Evolutionary conservation across 83 land plant genomes (phyloP), one percentile per base, ranked within the genome.

Genomic region (Larix sibirica): DNA sequence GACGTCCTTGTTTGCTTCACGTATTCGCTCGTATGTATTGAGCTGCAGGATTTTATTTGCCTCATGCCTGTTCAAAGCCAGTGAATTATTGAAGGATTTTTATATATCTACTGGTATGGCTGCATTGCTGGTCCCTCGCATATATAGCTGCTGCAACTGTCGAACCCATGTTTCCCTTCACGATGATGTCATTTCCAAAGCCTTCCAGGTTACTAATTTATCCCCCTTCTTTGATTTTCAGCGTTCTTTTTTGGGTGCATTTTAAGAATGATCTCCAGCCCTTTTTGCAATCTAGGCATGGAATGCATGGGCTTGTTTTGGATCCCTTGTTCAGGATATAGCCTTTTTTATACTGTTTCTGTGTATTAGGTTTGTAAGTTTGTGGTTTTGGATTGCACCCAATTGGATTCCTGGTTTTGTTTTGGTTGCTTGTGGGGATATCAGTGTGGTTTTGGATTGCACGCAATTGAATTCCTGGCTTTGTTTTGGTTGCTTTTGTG

Each of bases 121-220:
- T 6, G 85, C 83, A 50, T 64, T 78, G 65, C 44, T 62, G 12
- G 95, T 91, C 8, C 95, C 93, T 26, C 79, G 95, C 71, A 17
- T 92, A 42, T 92, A 92, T 86, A 92, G 93, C 90, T 92, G 95
- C 88, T 81, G 80, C 83, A 89, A 91, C 44, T 92, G 95, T 79
- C 80, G 93, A 26, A 90, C 85, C 78, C 81, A 82, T 33, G 92
- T 92, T 59, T 64, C 87, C 42, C 87, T 86, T 80, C 95, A 92
- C 38, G 95, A 92, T 66, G 95, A 92, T 83, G 84, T 90, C 66
- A 89, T 92, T 56, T 91, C 93, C 20, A 92, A 92, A 64, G 87
- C 95, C 75, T 92, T 92, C 84, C 95, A 92, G 89, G 95, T 92
- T 71, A 71, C 21, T 74, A 0, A 21, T 10, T 12, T 54, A 44